Conservation (phyloP, 345 rosid species). For the Cardamine occulta region DNA sequence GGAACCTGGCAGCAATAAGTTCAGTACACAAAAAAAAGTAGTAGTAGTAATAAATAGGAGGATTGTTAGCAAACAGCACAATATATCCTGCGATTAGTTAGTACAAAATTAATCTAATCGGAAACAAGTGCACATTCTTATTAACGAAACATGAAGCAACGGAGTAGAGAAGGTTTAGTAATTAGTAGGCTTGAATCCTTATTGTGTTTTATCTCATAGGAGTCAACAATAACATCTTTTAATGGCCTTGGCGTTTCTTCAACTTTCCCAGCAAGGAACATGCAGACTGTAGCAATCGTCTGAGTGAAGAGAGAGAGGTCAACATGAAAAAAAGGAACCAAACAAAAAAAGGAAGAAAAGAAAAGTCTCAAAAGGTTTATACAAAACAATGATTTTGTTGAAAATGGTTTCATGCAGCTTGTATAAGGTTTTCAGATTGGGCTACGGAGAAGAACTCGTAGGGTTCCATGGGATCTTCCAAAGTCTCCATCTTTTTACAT, state of each 20-base stretch:
- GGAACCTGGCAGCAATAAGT: too few species aligned
- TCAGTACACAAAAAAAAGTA: slow-evolving; percentile 34
- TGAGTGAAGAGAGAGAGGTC: slow-evolving; percentile 41
- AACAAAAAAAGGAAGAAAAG: too few species aligned
- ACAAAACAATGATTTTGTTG: too few species aligned
- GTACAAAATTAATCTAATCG: neutral
- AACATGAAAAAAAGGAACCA: too few species aligned
- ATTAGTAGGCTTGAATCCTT: slow-evolving; percentile 79
- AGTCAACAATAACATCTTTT: slow-evolving; percentile 91
- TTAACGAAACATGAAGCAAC: slow-evolving; percentile 23
- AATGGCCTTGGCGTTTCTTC: slow-evolving; percentile 98
- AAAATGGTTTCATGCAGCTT: too few species aligned
- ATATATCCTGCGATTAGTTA: neutral
- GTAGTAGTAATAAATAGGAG: neutral
- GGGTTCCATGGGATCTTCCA: too few species aligned
- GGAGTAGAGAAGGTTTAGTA: slow-evolving; percentile 1
- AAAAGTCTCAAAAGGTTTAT: too few species aligned
- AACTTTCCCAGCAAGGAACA: slow-evolving; percentile 99
- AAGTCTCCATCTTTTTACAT: too few species aligned
- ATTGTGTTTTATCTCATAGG: slow-evolving; percentile 91
- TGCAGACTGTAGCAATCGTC: slow-evolving; percentile 94
- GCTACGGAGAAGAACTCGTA: too few species aligned
- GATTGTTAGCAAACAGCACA: slow-evolving; percentile 14
- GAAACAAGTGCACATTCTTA: slow-evolving; percentile 10
- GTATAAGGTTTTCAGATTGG: too few species aligned